Percentiles rank a stretch among this genome's conserved stretches.
These are phyloP conservation scores for Cladochytrium replicatum DNA, from an alignment of 192 early-diverging fungal species.

Conservation along the genomic window DNA sequence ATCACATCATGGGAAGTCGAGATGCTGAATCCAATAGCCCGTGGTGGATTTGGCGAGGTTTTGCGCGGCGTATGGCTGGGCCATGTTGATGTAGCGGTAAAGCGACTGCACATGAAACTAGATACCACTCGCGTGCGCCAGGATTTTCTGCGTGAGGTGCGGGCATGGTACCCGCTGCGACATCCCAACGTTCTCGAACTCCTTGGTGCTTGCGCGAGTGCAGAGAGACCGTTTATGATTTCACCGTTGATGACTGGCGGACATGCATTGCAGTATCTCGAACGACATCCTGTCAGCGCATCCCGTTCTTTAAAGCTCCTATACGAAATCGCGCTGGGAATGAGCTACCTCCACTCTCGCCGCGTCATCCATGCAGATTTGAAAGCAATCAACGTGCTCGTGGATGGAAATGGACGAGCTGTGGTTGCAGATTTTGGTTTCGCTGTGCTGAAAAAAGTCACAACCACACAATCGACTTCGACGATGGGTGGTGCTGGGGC, in stretches of 20 bases:
- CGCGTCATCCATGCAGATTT: constrained; percentile 19
- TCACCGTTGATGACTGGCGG: constrained; percentile 25
- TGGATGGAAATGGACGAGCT: constrained; percentile 12
- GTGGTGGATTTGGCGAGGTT: constrained; percentile 28
- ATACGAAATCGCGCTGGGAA: constrained; percentile 23
- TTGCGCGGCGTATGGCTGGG: constrained; percentile 20
- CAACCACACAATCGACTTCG: constrained; percentile 10
- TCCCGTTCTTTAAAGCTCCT: constrained; percentile 8
- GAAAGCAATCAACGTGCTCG: constrained; percentile 29
- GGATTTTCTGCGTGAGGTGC: constrained; percentile 22
- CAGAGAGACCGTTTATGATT: constrained; percentile 32
- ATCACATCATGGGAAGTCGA: constrained; percentile 26
- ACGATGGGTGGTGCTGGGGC: too few relatives aligned
- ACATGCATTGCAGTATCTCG: constrained; percentile 17
- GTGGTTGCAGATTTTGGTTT: constrained; percentile 23
- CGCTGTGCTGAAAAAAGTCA: constrained; percentile 14
- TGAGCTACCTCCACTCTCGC: constrained; percentile 25
- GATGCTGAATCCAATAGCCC: constrained; percentile 14
- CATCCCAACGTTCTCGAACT: constrained; percentile 32
- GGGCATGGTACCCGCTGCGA: constrained; percentile 21
- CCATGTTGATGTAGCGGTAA: constrained; percentile 23
- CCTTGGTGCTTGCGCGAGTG: constrained; percentile 26
- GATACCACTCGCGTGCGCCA: constrained; percentile 11
- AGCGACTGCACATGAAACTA: constrained; percentile 17
- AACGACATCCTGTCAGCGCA: neutral